Base-by-base conservation (phyloP, 1,284 basidiomycete species). In the Polyporus tsugae region DNA sequence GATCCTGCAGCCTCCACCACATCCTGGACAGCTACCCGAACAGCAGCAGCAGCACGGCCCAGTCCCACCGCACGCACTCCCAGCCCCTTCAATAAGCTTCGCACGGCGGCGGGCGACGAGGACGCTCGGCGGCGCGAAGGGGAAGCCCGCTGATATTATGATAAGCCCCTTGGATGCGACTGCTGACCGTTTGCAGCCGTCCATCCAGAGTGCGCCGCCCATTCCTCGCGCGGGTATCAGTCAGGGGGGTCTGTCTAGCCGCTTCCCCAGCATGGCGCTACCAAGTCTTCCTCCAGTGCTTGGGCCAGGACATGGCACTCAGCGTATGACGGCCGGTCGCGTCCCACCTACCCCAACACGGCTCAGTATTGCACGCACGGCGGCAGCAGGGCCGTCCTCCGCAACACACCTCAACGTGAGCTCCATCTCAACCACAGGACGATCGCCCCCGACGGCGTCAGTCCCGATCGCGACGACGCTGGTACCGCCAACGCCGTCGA, bases 331-430 rank as follows among this genome's bases (percentile, higher is more conserved):
- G 25, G 69, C 81, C 17, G 81, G 85, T 2, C 86, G 87, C 64
- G 91, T 93, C 1, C 91, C 91, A 7, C 91, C 91, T 2, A 92
- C 91, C 0, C 91, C 91, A 0, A 91, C 91, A 3, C 81, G 90
- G 36, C 83, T 92, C 29, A 82, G 86, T 52, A 82, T 89, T 71
- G 82, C 85, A 69, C 82, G 82, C 52, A 78, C 62, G 74, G 69
- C 58, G 36, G 55, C 59, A 1, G 62, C 65, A 10, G 62, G 62
- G 1, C 46, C 68, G 4, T 42, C 52, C n/a, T 49, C 62, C 17
- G 60, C 64, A 29, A 38, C 65, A 29, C 61, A 76, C 67, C 66
- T 75, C 65, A 57, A 77, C 64, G 60, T 74, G 63, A 66, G 75
- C 61, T 64, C 78, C 67, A 65, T 80, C 25, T 70, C 81, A 15